Conservation (phyloP, 2,329 filamentous ascomycete genomes). For the Canariomyces notabilis region DNA sequence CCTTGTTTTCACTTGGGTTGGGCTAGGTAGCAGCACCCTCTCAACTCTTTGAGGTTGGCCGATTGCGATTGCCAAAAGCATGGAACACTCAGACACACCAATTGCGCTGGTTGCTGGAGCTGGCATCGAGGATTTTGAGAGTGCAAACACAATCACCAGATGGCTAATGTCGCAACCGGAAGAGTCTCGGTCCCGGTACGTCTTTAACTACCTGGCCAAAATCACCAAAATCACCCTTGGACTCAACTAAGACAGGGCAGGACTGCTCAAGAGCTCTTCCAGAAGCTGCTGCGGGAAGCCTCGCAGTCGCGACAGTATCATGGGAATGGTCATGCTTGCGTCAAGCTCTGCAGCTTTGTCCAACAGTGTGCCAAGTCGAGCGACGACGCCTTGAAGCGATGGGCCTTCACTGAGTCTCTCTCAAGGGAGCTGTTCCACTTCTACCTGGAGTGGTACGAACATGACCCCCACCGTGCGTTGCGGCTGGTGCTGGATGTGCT, state of each 20-base stretch:
- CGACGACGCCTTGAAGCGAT: conserved; percentile 37
- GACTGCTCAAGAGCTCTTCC: conserved; percentile 40
- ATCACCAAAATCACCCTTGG: background rate
- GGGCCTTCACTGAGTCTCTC: conserved; percentile 48
- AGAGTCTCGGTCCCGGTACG: conserved; percentile 16
- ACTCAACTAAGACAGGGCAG: conserved; percentile 19
- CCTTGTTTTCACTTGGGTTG: conserved; percentile 1
- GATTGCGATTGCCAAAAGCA: conserved; percentile 16
- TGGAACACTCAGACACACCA: conserved; percentile 5
- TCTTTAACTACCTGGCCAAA: background rate
- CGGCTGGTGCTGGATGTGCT: conserved; percentile 57
- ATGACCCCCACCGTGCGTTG: conserved; percentile 60
- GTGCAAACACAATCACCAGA: conserved; percentile 26
- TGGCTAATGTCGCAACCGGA: conserved; percentile 21
- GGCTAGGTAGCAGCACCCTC: too few species aligned
- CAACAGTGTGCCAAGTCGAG: conserved; percentile 52
- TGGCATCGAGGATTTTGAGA: conserved; percentile 20
- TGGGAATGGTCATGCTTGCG: conserved; percentile 45
- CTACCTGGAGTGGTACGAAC: conserved; percentile 63
- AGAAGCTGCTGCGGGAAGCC: conserved; percentile 44
- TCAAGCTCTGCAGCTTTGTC: conserved; percentile 58
- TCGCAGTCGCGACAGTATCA: conserved; percentile 52
- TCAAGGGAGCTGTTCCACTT: conserved; percentile 52
- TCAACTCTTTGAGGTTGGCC: too few species aligned
- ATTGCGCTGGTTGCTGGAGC: conserved; percentile 10